Base-by-base conservation (phyloP, 2,329 filamentous ascomycete species). In the Fusarium tanahbumbuense region DNA sequence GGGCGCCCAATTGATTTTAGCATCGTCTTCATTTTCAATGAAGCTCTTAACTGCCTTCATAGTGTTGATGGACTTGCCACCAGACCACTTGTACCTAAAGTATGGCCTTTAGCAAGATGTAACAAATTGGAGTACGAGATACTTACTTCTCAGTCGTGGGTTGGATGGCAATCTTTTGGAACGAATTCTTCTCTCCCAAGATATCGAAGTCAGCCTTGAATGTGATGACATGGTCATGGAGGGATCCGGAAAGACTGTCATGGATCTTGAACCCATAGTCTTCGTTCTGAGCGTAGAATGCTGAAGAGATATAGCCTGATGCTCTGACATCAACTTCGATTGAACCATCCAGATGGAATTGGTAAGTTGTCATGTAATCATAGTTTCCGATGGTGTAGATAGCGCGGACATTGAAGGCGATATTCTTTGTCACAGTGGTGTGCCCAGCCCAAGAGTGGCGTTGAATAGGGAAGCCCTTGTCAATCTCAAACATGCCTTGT, bases 341-440 rank as follows among this genome's bases (percentile, higher is more conserved):
- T 1, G 56, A 59, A 2, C 56, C 56, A 5, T 59, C 56, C 0
- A 59, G 52, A 7, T 44, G 34, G 15, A 59, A 59, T 1, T 45
- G 28, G 9, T 59, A 59, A 8, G 52, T 59, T 2, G 30, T 46
- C 56, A 59, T 59, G 23, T 59, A 59, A 23, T 59, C 56, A 3
- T 59, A 59, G 52, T 59, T 59, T 10, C 52, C 56, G 4, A 59
- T 59, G 10, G 56, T 59, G 52, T 59, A 59, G 16, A 59, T 59
- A 4, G 52, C 52, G 1, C 56, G 56, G 52, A 59, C 8, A 9
- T 59, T 59, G 40, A 46, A 59, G 2, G 56, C 56, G 3, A 57
- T 57, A 8, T 59, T 59, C 23, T 59, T 59, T 20, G 56, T 59
- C 4, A 59, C 52, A 6, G 56, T 59, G 13, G 52, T 59, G 16